Conservation (phyloP, 345 rosid species). For the Eucalyptus curtisii region DNA sequence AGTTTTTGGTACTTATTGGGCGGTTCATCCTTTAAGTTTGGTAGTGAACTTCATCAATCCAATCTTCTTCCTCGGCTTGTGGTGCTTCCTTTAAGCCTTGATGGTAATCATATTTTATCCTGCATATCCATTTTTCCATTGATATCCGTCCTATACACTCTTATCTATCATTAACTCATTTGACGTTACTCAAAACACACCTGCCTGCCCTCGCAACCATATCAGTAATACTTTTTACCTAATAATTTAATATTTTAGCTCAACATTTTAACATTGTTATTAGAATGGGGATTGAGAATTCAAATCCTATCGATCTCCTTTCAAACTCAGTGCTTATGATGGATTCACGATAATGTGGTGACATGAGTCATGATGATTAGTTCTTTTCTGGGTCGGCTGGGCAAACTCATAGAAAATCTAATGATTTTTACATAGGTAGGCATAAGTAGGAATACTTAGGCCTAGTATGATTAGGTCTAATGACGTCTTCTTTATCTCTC, state of each 20-base stretch:
- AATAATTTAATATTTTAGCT: background rate
- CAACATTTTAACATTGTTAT: background rate
- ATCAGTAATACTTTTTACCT: background rate
- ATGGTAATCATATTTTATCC: too few relatives aligned
- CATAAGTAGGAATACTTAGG: background rate
- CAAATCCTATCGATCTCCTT: background rate
- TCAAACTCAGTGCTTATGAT: background rate
- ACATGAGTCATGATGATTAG: background rate
- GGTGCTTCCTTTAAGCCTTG: background rate
- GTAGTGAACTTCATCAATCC: background rate
- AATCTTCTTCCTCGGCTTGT: background rate
- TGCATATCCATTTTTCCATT: background rate
- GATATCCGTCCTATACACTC: background rate
- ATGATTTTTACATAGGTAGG: background rate
- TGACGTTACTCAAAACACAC: background rate
- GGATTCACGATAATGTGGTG: background rate
- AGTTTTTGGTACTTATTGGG: background rate
- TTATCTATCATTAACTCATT: background rate
- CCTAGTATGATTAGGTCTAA: background rate
- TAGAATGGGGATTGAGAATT: background rate
- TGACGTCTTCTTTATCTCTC: background rate
- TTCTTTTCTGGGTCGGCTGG: background rate
- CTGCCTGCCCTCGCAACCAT: background rate
- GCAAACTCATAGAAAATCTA: background rate
- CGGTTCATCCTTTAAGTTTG: background rate